These are phyloP conservation scores for Xylaria sp. DNA, from an alignment of 2,329 filamentous ascomycete genomes.

Conservation along the genomic window DNA sequence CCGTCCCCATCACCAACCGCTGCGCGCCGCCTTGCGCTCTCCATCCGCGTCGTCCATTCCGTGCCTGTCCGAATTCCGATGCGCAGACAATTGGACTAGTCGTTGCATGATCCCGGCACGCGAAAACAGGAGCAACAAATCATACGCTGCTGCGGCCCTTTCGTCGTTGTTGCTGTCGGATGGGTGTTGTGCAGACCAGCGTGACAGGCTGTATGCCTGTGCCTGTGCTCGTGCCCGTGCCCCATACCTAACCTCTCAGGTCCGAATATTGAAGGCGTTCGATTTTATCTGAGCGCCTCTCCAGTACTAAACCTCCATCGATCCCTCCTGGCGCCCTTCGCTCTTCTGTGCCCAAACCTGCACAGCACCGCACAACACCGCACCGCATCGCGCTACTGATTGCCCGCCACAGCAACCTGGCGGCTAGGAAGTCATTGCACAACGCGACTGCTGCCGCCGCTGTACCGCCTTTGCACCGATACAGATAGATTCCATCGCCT, in stretches of 20 bases:
- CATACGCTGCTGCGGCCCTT: constrained; percentile 17
- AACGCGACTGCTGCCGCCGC: constrained; percentile 10
- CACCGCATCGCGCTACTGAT: not conserved
- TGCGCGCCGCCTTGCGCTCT: constrained; percentile 18
- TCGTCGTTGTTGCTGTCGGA: constrained; percentile 52
- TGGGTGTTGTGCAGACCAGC: constrained; percentile 57
- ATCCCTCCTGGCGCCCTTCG: not conserved
- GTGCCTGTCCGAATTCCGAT: constrained; percentile 11
- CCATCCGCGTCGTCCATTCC: constrained; percentile 12
- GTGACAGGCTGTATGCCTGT: constrained; percentile 61
- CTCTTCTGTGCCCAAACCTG: not conserved
- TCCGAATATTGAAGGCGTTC: not conserved
- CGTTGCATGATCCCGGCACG: constrained; percentile 20
- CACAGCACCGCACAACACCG: not conserved
- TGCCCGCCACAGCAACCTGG: not conserved
- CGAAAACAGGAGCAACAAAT: constrained; percentile 5
- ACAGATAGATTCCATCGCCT: constrained; percentile 1
- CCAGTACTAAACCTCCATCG: not conserved
- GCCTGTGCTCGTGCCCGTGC: constrained; percentile 30
- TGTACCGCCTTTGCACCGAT: not conserved
- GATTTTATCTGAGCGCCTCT: not conserved
- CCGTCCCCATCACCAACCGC: constrained; percentile 16
- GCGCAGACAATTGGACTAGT: constrained; percentile 15
- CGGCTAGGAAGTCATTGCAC: not conserved
- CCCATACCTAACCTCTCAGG: not conserved